phyloP scores from a whole-genome alignment of 73 alveolate species.

The Paramecium sonneborni region DNA sequence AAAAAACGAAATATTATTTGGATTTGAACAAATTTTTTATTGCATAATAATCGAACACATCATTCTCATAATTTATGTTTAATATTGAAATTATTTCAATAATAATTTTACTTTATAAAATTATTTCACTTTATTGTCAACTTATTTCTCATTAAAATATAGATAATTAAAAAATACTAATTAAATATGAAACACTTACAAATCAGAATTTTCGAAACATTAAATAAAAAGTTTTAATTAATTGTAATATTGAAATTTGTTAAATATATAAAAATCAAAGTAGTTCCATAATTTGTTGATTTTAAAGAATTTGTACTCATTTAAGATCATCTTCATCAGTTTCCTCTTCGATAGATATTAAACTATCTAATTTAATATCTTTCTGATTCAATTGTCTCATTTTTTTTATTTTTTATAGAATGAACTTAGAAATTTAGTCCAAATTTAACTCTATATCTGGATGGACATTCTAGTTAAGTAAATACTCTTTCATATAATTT shows the following conservation, averaged over 20 bases:
- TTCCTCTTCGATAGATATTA: constrained; percentile 5
- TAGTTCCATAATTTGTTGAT: not conserved
- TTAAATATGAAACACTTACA: not conserved
- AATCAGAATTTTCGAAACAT: constrained; percentile 8
- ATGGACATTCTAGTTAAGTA: not conserved
- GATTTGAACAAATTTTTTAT: not conserved
- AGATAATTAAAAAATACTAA: not conserved
- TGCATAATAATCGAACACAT: constrained; percentile 32
- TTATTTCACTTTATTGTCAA: no score
- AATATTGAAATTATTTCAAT: not conserved
- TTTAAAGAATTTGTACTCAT: not conserved
- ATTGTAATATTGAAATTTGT: not conserved
- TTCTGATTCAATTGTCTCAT: not conserved
- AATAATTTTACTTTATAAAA: not conserved
- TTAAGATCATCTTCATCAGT: constrained; percentile 18
- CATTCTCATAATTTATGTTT: not conserved
- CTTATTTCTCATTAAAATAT: no score
- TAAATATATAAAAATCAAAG: constrained; percentile 29
- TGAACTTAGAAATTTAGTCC: not conserved
- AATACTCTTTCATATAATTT: not conserved
- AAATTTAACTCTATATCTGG: not conserved
- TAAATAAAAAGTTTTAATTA: not conserved
- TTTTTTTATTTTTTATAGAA: not conserved
- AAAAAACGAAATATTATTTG: not conserved
- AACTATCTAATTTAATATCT: not conserved